phyloP scores from a whole-genome alignment of 2,329 filamentous ascomycete species.

The Cryphonectria nitschkei region DNA sequence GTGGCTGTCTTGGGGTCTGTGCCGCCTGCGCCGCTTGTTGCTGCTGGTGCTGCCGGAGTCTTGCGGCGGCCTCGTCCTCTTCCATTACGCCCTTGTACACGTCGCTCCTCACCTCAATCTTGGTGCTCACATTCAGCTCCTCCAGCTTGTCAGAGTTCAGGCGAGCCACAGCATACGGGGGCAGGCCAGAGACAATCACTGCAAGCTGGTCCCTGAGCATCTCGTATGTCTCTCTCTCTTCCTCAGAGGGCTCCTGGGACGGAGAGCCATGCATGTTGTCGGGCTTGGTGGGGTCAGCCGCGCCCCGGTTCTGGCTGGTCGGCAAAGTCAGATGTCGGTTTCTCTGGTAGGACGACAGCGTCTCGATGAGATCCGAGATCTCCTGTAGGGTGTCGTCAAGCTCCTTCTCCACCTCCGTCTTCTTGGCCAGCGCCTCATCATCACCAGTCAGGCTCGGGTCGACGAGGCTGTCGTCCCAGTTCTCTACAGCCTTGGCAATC shows the following conservation, averaged over 20 bases:
- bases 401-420: constrained; percentile 60
- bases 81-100: constrained; percentile 82
- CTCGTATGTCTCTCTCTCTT: constrained; percentile 67
- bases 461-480: constrained; percentile 61
- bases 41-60: constrained; percentile 46
- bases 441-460: constrained; percentile 59
- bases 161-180: constrained; percentile 84
- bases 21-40: constrained; percentile 39
- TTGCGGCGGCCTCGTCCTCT: constrained; percentile 71
- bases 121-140: constrained; percentile 80
- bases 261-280: constrained; percentile 71
- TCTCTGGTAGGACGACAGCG: constrained; percentile 76
- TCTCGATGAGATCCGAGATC: constrained; percentile 76
- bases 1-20: constrained; percentile 39
- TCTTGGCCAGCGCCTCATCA: constrained; percentile 54
- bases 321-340: constrained; percentile 74
- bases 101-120: constrained; percentile 71
- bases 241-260: constrained; percentile 65
- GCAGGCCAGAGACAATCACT: constrained; percentile 73
- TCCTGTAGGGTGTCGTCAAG: constrained; percentile 72
- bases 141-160: constrained; percentile 84
- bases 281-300: constrained; percentile 64
- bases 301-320: constrained; percentile 64
- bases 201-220: constrained; percentile 75
- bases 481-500: constrained; percentile 58